These are phyloP conservation scores for Berberis thunbergii DNA, from an alignment of 164 flowering plant genomes.

Conservation along the genomic window DNA sequence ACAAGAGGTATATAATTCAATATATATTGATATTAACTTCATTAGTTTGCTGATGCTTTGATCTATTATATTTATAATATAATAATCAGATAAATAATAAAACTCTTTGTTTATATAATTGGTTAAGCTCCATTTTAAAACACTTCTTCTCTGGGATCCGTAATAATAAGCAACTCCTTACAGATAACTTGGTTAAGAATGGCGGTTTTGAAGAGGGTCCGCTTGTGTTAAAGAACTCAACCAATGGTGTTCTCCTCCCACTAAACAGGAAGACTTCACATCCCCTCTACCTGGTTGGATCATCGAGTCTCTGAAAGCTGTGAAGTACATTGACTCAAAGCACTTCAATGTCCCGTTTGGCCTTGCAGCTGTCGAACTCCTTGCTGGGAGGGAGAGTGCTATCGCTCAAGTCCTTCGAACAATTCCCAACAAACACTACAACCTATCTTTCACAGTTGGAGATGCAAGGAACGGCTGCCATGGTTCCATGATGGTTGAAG, in stretches of 20 bases:
- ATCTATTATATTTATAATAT: too few species aligned
- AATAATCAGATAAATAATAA: too few species aligned
- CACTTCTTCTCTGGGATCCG: too few species aligned
- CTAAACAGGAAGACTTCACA: slow-evolving; percentile 50
- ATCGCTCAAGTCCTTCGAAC: slow-evolving; percentile 80
- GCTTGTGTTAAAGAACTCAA: slow-evolving; percentile 43
- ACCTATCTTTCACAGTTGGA: slow-evolving; percentile 52
- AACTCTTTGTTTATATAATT: too few species aligned
- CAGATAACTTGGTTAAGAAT: slow-evolving; percentile 72
- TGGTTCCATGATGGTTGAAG: slow-evolving; percentile 87
- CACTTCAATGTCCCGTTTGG: slow-evolving; percentile 78
- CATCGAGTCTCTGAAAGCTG: slow-evolving; percentile 37
- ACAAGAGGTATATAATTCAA: slow-evolving; percentile 27
- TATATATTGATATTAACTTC: too few species aligned
- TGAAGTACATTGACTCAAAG: slow-evolving; percentile 62
- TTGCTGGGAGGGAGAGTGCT: slow-evolving; percentile 91
- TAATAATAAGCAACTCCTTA: slow-evolving; percentile 1
- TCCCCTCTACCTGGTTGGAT: slow-evolving; percentile 86
- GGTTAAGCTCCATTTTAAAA: too few species aligned
- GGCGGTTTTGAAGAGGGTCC: slow-evolving; percentile 83
- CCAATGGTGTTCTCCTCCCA: slow-evolving; percentile 78
- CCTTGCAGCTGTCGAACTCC: slow-evolving; percentile 58
- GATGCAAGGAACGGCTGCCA: slow-evolving; percentile 87
- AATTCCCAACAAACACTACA: slow-evolving; percentile 42
- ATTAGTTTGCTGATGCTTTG: too few species aligned